Conservation (phyloP, 768 basidiomycete genomes). For the Collybiopsis confluens region DNA sequence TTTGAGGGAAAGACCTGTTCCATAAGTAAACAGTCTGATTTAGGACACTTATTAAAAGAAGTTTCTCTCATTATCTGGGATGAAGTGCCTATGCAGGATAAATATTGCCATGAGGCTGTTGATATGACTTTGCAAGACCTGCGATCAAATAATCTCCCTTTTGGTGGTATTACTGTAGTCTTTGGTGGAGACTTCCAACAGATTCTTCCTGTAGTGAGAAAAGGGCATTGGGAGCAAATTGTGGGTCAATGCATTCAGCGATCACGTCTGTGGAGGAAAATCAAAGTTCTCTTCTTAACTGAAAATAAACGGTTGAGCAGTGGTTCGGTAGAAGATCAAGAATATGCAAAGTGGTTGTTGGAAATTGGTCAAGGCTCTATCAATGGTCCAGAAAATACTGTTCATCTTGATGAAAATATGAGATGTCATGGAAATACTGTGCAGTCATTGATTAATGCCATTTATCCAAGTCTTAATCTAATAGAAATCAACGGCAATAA, state of each 20-base stretch:
- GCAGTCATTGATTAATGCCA: slow-evolving; percentile 19
- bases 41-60: slow-evolving; percentile 24
- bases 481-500: slow-evolving; percentile 4
- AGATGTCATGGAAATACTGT: slow-evolving; percentile 23
- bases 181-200: slow-evolving; percentile 50
- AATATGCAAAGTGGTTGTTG: slow-evolving; percentile 33
- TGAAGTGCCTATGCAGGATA: slow-evolving; percentile 35
- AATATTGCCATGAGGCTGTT: slow-evolving; percentile 33
- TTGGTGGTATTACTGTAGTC: slow-evolving; percentile 40
- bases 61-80: slow-evolving; percentile 40
- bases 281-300: slow-evolving; percentile 29
- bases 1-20: slow-evolving; percentile 25
- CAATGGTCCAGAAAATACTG: slow-evolving; percentile 10
- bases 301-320: slow-evolving; percentile 36
- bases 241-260: slow-evolving; percentile 28
- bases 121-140: slow-evolving; percentile 34
- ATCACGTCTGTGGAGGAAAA: slow-evolving; percentile 22
- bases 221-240: slow-evolving; percentile 31
- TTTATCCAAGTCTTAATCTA: slow-evolving; percentile 20
- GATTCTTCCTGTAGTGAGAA: slow-evolving; percentile 37
- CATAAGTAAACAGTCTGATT: slow-evolving; percentile 27
- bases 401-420: slow-evolving; percentile 15
- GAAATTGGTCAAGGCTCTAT: slow-evolving; percentile 31
- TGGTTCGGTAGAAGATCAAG: slow-evolving; percentile 16
- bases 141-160: slow-evolving; percentile 19